phyloP scores from a whole-genome alignment of 1,284 basidiomycete genomes.

The Blastosporella zonata region DNA sequence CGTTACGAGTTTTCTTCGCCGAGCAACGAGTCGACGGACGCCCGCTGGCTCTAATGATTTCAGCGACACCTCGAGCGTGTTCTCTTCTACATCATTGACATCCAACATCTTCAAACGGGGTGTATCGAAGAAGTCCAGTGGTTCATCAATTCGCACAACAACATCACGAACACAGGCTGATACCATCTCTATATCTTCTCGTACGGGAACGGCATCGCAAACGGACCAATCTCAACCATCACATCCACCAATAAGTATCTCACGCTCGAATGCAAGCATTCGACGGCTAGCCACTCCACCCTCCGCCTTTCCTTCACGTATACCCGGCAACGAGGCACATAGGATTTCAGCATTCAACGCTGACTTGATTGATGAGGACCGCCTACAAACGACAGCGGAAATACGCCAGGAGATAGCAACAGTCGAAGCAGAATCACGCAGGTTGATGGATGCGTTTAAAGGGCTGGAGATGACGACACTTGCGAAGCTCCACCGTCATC shows the following conservation, averaged over 20 bases:
- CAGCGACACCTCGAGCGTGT: conserved; percentile 53
- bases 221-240: conserved; percentile 21
- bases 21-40: conserved; percentile 49
- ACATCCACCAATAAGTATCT: conserved; percentile 24
- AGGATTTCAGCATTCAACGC: conserved; percentile 29
- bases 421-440: conserved; percentile 64
- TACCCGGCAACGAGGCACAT: conserved; percentile 31
- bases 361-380: conserved; percentile 51
- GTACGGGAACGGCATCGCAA: conserved; percentile 28
- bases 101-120: conserved; percentile 40
- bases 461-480: conserved; percentile 68
- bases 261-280: conserved; percentile 36
- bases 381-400: conserved; percentile 53
- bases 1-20: conserved; percentile 57
- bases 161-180: conserved; percentile 39
- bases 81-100: conserved; percentile 47
- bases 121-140: conserved; percentile 48
- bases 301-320: conserved; percentile 49
- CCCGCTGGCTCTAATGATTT: conserved; percentile 40
- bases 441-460: conserved; percentile 72
- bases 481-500: conserved; percentile 47
- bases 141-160: conserved; percentile 45
- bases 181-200: conserved; percentile 40
- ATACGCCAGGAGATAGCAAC: conserved; percentile 62
- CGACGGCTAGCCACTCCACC: conserved; percentile 49